A percentile compares a stretch with the other conserved stretches of the same genome.
Conservation (phyloP, 78 protist genomes). For the Tieghemostelium lacteum region DNA sequence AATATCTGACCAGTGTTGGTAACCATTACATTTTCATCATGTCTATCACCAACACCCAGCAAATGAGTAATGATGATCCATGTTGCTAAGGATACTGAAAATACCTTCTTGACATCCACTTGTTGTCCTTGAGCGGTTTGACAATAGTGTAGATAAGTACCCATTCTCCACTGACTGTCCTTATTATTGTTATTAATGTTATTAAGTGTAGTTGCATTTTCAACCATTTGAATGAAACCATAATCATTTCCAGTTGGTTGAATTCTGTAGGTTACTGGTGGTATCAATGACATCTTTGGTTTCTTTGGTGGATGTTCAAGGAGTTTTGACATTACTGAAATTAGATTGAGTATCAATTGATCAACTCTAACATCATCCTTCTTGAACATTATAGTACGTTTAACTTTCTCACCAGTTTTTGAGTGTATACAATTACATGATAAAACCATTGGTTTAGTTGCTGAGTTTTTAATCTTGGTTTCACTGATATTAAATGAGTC, state of each 20-base stretch:
- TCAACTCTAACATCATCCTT: slow-evolving; percentile 62
- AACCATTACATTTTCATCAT: slow-evolving; percentile 94
- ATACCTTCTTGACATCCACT: neutral
- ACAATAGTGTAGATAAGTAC: neutral
- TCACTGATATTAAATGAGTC: neutral
- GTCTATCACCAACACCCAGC: slow-evolving; percentile 97
- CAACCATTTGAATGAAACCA: slow-evolving; percentile 82
- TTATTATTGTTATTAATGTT: slow-evolving; percentile 44
- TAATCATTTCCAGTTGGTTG: slow-evolving; percentile 32
- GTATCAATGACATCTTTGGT: slow-evolving; percentile 1
- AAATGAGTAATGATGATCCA: slow-evolving; percentile 96
- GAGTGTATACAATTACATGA: neutral
- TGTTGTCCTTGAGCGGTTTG: neutral
- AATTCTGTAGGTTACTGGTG: slow-evolving; percentile 31
- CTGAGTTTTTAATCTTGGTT: neutral
- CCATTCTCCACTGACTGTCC: slow-evolving; percentile 22
- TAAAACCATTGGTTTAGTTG: slow-evolving; percentile 39
- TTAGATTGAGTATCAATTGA: slow-evolving; percentile 89
- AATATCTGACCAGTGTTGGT: slow-evolving; percentile 83
- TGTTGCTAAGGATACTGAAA: slow-evolving; percentile 86
- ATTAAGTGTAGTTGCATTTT: slow-evolving; percentile 53
- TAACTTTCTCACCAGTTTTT: neutral
- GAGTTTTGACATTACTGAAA: slow-evolving; percentile 89
- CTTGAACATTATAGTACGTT: slow-evolving; percentile 51
- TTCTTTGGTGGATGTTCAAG: neutral